Evolutionary conservation across 2,329 filamentous ascomycete species (phyloP).

Genomic region (Apiospora hydei): DNA sequence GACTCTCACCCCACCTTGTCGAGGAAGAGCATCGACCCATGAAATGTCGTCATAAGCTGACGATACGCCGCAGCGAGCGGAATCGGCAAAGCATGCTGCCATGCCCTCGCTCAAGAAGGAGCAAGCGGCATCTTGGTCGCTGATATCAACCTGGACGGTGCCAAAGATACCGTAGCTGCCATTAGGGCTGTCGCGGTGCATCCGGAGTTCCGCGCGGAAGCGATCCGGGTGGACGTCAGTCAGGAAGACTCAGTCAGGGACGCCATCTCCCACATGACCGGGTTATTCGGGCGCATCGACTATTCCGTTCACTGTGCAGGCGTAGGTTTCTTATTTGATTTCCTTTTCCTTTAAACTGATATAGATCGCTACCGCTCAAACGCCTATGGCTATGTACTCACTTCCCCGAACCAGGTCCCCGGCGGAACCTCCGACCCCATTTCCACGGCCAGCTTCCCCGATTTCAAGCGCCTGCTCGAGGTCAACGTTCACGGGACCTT

Average conservation of each 20-base stretch:
- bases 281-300: constrained; percentile 33
- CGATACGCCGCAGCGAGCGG: constrained; percentile 30
- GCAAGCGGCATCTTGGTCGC: constrained; percentile 30
- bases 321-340: constrained; percentile 24
- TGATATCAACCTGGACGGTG: constrained; percentile 32
- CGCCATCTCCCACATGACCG: constrained; percentile 24
- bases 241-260: constrained; percentile 27
- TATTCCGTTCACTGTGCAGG: constrained; percentile 33
- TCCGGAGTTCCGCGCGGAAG: constrained; percentile 29
- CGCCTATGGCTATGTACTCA: too few species aligned
- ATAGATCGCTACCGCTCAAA: too few species aligned
- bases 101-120: constrained; percentile 30
- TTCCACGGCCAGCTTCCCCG: constrained; percentile 30
- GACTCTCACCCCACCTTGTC: background rate
- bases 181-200: constrained; percentile 21
- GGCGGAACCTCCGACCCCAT: constrained; percentile 7
- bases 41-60: background rate
- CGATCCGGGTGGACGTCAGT: constrained; percentile 29
- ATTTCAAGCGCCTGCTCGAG: constrained; percentile 31
- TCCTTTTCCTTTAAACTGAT: too few species aligned
- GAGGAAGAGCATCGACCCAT: too few species aligned
- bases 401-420: constrained; percentile 12
- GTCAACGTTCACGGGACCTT: constrained; percentile 33
- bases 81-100: constrained; percentile 30
- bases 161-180: constrained; percentile 25